Evolutionary conservation across 805 yeast genomes (phyloP).

Genomic region (Komagataella kurtzmanii): DNA sequence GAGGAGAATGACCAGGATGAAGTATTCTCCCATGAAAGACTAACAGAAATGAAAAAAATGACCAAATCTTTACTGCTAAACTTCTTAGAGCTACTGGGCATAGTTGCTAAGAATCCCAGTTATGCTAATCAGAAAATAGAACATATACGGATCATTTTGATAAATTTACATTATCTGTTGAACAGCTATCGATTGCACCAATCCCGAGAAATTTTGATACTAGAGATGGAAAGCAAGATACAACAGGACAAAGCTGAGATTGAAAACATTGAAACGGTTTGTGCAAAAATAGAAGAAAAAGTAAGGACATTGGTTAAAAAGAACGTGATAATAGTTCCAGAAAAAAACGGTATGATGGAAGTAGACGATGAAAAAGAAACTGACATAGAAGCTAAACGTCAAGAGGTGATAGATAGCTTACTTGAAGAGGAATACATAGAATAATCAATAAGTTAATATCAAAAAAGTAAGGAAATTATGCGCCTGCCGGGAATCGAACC

Average conservation of each 20-base stretch:
- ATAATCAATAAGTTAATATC: neutral
- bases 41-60: conserved; percentile 66
- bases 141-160: conserved; percentile 63
- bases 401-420: conserved; percentile 24
- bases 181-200: conserved; percentile 95
- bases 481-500: conserved; percentile 16
- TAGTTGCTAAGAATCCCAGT: conserved; percentile 62
- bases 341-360: conserved; percentile 45
- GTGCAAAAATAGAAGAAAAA: conserved; percentile 23
- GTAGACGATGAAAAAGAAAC: conserved; percentile 28
- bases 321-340: conserved; percentile 61
- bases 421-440: neutral
- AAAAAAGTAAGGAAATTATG: conserved; percentile 3
- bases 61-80: conserved; percentile 68
- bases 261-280: conserved; percentile 24
- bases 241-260: conserved; percentile 28
- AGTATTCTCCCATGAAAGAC: conserved; percentile 33
- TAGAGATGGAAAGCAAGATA: conserved; percentile 52
- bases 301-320: conserved; percentile 8
- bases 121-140: conserved; percentile 50
- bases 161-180: conserved; percentile 82
- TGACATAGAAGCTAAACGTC: conserved; percentile 26
- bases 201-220: conserved; percentile 75
- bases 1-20: conserved; percentile 21
- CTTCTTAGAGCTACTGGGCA: conserved; percentile 71